Percentiles rank a stretch among this genome's conserved stretches.
These are phyloP conservation scores for Trametes polyzona DNA, from an alignment of 1,284 basidiomycete species.

Conservation along the genomic window DNA sequence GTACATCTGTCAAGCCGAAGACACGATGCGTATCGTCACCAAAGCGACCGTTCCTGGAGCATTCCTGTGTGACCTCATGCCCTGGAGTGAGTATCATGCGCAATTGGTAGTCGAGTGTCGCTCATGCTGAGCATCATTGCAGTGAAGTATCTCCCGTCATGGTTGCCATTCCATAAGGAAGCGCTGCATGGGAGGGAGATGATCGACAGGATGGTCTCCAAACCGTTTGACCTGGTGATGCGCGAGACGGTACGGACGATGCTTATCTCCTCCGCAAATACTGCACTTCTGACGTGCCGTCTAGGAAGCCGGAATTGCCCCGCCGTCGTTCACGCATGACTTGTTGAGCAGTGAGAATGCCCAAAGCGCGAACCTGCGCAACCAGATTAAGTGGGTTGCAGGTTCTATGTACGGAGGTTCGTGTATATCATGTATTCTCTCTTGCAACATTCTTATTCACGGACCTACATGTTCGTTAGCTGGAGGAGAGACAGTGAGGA, in stretches of 20 bases:
- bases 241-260: conserved; percentile 28
- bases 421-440: not conserved
- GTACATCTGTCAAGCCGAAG: conserved; percentile 31
- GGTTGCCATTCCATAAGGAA: conserved; percentile 40
- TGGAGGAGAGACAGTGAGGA: conserved; percentile 21
- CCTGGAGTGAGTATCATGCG: conserved; percentile 24
- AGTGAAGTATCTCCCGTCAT: conserved; percentile 41
- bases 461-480: conserved; percentile 9
- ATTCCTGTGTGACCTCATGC: conserved; percentile 35
- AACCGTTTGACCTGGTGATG: conserved; percentile 36
- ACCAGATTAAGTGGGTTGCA: conserved; percentile 27
- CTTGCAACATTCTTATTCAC: not conserved
- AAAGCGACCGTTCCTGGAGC: conserved; percentile 34
- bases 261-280: not conserved
- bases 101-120: not conserved
- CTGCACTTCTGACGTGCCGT: not conserved
- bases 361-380: conserved; percentile 1
- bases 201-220: conserved; percentile 28
- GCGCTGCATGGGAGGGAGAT: conserved; percentile 28
- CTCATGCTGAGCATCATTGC: not conserved
- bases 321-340: conserved; percentile 20
- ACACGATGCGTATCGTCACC: conserved; percentile 28
- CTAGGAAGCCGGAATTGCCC: conserved; percentile 18
- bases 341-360: conserved; percentile 2
- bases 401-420: conserved; percentile 32